Evolutionary conservation across 345 rosid species (phyloP).

Genomic region (Gynandropsis gynandra): DNA sequence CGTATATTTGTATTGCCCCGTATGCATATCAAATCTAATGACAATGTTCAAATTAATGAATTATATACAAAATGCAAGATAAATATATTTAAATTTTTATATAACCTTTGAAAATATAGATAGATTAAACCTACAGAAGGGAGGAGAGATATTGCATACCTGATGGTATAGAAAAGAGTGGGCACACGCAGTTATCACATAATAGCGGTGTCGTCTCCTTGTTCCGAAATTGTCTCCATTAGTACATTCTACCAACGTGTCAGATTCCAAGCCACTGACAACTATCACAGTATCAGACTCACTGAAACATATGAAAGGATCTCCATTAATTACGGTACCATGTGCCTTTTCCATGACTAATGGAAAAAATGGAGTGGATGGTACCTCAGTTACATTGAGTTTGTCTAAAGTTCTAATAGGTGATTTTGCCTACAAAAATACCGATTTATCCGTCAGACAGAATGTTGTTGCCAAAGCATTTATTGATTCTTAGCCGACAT

Average conservation of each 20-base stretch:
- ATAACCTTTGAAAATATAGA: no score
- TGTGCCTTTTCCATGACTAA: constrained; percentile 37
- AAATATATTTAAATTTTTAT: no score
- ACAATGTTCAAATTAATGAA: no score
- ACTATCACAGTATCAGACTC: constrained; percentile 19
- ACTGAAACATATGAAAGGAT: constrained; percentile 24
- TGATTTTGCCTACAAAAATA: constrained; percentile 61
- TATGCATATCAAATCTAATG: no score
- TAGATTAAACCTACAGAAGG: constrained; percentile 2
- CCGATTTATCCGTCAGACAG: neutral
- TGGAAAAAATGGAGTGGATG: constrained; percentile 60
- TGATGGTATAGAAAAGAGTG: constrained; percentile 89
- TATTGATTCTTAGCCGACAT: no score
- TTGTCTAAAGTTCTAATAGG: constrained; percentile 73
- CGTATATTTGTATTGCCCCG: no score
- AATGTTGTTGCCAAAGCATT: neutral
- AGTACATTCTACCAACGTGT: constrained; percentile 12
- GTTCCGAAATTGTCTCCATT: constrained; percentile 34
- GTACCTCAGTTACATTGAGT: no score
- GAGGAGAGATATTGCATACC: constrained; percentile 31
- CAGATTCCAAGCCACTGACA: constrained; percentile 21
- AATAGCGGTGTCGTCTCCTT: constrained; percentile 56
- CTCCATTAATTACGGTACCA: constrained; percentile 22
- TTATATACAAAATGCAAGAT: no score
- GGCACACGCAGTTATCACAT: constrained; percentile 60